Evolutionary conservation across 331 rosid genomes (phyloP), one percentile per base, ranked within the genome.

Genomic region (Spiraea crenata): DNA sequence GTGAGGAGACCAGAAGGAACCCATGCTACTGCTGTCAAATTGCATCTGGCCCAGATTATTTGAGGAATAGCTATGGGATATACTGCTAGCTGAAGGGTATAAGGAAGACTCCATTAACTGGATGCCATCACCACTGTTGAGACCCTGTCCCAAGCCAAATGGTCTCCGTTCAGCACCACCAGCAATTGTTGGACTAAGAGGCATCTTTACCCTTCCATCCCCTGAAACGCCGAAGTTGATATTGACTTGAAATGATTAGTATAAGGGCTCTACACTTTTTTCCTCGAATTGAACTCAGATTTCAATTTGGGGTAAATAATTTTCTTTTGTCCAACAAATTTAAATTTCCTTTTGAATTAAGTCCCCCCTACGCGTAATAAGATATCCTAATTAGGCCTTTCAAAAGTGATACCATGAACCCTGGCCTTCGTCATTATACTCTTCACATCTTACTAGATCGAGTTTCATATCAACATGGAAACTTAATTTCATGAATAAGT

Each of bases 161-260:
- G 96, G 83, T 69, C 89, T 86, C 57, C 79, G 82, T 17, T 85
- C 84, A 47, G 84, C 70, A 57, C 89, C 70, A 49, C 89, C 85
- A 9, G 78, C 80, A 79, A 86, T 52, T 31, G 92, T 93, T 74
- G 97, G 97, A 83, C 99, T 93, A 54, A 86, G 86, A 40, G 99
- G 99, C 92, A 77, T 86, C 89, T 93, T 93, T 49, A 80, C 85
- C 78, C 91, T 87, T 67, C 90, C 99, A 75, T 93, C 99, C 71
- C 85, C 97, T 87, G 91, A 78, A 70, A 76, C 35, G 37, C 58
- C 59, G 55, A 65, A 60, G 31, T 63, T 38, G 20, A 63, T 6
- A 51, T 35, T 35, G 15, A 19, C 14, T 50, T 15, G 19, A 13
- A 60, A 35, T 16, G 9, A 48, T 46, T 20, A n/a, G 61, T 51